Conservation (phyloP, 495 filamentous ascomycete species). For the Penicillium egyptiacum region DNA sequence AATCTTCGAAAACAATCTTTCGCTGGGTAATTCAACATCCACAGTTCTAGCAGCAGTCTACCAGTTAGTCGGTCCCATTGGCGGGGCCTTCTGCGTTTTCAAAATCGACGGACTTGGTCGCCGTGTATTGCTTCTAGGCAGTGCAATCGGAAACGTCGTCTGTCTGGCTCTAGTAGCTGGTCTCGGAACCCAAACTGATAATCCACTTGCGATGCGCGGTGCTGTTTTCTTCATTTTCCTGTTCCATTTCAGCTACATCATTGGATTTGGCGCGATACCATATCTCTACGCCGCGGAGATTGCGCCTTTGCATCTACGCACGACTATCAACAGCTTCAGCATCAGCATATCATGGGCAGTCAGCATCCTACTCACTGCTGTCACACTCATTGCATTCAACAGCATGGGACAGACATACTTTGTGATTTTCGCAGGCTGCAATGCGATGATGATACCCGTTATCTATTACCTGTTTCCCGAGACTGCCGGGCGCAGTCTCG, state of each 20-base stretch:
- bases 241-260: conserved; percentile 54
- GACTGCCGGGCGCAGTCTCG: conserved; percentile 52
- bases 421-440: conserved; percentile 45
- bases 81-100: conserved; percentile 21
- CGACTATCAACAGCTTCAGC: conserved; percentile 48
- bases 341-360: conserved; percentile 51
- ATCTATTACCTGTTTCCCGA: conserved; percentile 62
- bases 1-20: conserved; percentile 28
- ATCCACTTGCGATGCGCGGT: conserved; percentile 18
- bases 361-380: conserved; percentile 23
- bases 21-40: conserved; percentile 18
- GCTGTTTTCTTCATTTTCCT: conserved; percentile 53
- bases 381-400: conserved; percentile 27
- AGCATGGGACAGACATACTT: conserved; percentile 25
- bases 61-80: conserved; percentile 22
- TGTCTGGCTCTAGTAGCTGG: conserved; percentile 43
- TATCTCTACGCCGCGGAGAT: conserved; percentile 57
- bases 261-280: conserved; percentile 54
- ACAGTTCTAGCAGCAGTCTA: conserved; percentile 25
- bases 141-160: conserved; percentile 39
- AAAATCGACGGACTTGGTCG: conserved; percentile 26
- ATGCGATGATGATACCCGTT: conserved; percentile 56
- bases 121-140: conserved; percentile 22
- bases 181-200: conserved; percentile 16
- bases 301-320: conserved; percentile 48